Base-by-base conservation (phyloP, 371 early-diverging fungal species). In the Mortierella sp. region DNA sequence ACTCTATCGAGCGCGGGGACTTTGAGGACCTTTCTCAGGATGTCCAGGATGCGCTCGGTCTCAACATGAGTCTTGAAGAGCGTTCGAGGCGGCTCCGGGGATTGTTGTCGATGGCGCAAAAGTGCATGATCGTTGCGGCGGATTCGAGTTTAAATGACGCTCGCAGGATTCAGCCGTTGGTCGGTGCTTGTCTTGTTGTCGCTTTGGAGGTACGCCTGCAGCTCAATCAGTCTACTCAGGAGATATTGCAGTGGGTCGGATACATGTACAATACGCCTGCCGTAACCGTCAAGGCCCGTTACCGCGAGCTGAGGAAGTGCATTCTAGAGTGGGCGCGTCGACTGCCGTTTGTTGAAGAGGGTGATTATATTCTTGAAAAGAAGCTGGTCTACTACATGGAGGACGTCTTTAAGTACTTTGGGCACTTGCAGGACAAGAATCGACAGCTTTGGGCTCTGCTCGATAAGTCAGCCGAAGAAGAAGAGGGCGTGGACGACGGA, bases 331-430 rank as follows among this genome's bases (percentile, higher is more conserved):
- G 81, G 77, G 77, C 71, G 22, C 58, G 31, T 6, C 77, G 71
- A 2, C 70, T 81, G 14, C 81, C 81, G 7, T 81, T 67, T 52
- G 41, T 76, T 13, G 50, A n/a, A 2, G n/a, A 73, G 24, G 37
- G 29, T 45, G 50, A 19, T 39, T 63, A 63, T 26, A 53, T 73
- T 48, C 63, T 64, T 41, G 65, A 65, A 2, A 39, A 47, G 1
- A 68, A 79, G 53, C 71, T 80, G 19, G 64, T 73, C 4, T 76
- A 73, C 31, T 70, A 66, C 29, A n/a, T 73, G 45, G 80, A 73
- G 13, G 80, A 80, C 43, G 74, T 80, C 29, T 29, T 80, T 31
- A 65, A 66, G 24, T 70, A 73, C 41, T 80, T 76, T 76, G 76
- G 77, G 2, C 69, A 63, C 24, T 48, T 80, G n/a, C 26, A 80